phyloP scores from a whole-genome alignment of 2,329 filamentous ascomycete species.

The Zymoseptoria passerinii region DNA sequence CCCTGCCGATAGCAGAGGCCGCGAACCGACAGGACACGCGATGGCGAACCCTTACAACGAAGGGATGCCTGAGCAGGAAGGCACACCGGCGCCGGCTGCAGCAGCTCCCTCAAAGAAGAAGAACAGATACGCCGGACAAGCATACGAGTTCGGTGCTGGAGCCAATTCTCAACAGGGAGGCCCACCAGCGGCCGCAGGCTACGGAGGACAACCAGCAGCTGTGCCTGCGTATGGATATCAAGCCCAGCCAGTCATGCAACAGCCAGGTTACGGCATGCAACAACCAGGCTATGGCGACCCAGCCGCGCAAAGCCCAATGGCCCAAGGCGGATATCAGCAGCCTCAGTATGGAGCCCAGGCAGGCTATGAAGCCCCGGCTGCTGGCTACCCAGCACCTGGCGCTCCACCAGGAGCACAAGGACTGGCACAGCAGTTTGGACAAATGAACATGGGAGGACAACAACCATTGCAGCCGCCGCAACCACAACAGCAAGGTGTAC shows the following conservation, averaged over 20 bases:
- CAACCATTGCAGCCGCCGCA: conserved; percentile 38
- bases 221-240: conserved; percentile 38
- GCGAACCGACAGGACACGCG: neutral
- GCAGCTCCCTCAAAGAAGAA: conserved; percentile 61
- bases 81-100: conserved; percentile 15
- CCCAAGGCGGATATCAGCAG: conserved; percentile 28
- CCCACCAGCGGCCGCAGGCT: conserved; percentile 36
- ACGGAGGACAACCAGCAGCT: conserved; percentile 35
- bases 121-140: conserved; percentile 86
- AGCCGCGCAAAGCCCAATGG: conserved; percentile 12
- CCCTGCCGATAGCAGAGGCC: neutral
- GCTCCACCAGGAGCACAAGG: conserved; percentile 22
- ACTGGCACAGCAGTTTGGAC: conserved; percentile 67
- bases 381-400: conserved; percentile 14
- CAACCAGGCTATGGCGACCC: conserved; percentile 25
- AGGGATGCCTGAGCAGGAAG: conserved; percentile 10
- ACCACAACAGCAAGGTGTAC: conserved; percentile 41
- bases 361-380: conserved; percentile 56
- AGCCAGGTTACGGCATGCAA: conserved; percentile 27
- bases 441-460: conserved; percentile 58
- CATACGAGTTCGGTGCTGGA: conserved; percentile 84
- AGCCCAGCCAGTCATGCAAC: conserved; percentile 21
- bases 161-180: conserved; percentile 54
- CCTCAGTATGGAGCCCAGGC: conserved; percentile 39
- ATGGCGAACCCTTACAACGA: conserved; percentile 17